phyloP scores from a whole-genome alignment of 164 flowering plant genomes.

The Tetracentron sinense region DNA sequence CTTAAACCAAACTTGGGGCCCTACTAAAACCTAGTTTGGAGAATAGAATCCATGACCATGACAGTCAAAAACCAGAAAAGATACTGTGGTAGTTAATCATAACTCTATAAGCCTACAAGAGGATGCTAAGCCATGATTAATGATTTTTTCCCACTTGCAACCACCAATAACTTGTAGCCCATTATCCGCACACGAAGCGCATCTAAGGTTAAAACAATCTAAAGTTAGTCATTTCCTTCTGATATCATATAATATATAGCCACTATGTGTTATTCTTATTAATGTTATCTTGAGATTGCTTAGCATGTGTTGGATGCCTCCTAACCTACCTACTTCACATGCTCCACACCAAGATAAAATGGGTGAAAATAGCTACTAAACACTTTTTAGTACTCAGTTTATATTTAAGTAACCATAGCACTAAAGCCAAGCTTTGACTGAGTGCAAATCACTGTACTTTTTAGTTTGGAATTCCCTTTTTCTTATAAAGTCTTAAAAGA shows the following conservation, averaged over 20 bases:
- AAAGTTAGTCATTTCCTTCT: conserved; percentile 3
- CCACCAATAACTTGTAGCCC: conserved; percentile 12
- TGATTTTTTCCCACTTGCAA: conserved; percentile 9
- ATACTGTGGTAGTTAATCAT: too few relatives aligned
- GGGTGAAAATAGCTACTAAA: neutral
- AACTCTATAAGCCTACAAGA: too few relatives aligned
- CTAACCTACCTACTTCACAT: conserved; percentile 19
- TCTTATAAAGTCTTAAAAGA: too few relatives aligned
- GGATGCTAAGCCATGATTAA: neutral
- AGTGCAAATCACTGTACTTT: too few relatives aligned
- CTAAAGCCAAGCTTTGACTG: too few relatives aligned
- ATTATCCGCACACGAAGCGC: conserved; percentile 15
- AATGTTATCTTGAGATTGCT: neutral
- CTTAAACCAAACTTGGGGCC: too few relatives aligned
- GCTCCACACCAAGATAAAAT: conserved; percentile 9
- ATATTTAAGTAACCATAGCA: too few relatives aligned
- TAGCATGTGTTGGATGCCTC: conserved; percentile 26
- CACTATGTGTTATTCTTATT: neutral
- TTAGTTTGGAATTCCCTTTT: too few relatives aligned
- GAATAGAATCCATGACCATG: too few relatives aligned
- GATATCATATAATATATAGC: conserved; percentile 3
- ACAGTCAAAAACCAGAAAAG: too few relatives aligned
- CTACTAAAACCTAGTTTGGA: too few relatives aligned
- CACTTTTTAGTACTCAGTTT: too few relatives aligned
- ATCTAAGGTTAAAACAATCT: neutral